Evolutionary conservation across 1,139 yeast genomes (phyloP), one percentile per base, ranked within the genome.

Genomic region (Suhomyces chickasaworum): DNA sequence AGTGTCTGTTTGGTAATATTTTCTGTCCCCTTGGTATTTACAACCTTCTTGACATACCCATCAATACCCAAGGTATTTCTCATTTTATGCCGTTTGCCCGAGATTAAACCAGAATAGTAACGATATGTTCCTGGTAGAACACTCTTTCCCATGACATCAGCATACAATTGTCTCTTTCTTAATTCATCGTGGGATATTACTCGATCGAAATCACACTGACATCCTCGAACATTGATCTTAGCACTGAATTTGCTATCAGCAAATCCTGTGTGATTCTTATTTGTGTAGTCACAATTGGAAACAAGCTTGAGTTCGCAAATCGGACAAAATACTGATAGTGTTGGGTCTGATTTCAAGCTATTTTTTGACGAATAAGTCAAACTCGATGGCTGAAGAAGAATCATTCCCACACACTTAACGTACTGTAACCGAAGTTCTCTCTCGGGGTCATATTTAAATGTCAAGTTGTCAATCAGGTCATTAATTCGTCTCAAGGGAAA

Each of bases 401-500:
- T 39, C 20, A 21, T 9, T 12, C 34, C 21, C 13, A 54, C 32
- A 12, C 51, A 20, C 3, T 45, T 41, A n/a, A 42, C 30, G 31
- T 51, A 55, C 13, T 25, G 45, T 4, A 10, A 12, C 31, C 25
- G 37, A 7, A 31, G 15, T 22, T 32, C 42, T 9, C 44, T 45
- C 10, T 44, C 39, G 10, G 56, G 66, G 0, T 42, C 37, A 49
- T 61, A 68, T 8, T 42, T 52, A 42, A 58, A 65, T 2, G 61
- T 54, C 3, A 49, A 45, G 37, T 58, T 50, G 20, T 60, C 59
- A 23, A 69, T 65, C n/a, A 58, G 55, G 9, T 56, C 45, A 29
- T 54, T 48, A 2, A 66, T 41, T 23, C 48, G 44, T 8, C 53
- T 44, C 49, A 69, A 57, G 6, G 74, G 75, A 42, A 68, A 57